Evolutionary conservation across 139 green algal genomes (phyloP).

Genomic region (Volvox africanus): DNA sequence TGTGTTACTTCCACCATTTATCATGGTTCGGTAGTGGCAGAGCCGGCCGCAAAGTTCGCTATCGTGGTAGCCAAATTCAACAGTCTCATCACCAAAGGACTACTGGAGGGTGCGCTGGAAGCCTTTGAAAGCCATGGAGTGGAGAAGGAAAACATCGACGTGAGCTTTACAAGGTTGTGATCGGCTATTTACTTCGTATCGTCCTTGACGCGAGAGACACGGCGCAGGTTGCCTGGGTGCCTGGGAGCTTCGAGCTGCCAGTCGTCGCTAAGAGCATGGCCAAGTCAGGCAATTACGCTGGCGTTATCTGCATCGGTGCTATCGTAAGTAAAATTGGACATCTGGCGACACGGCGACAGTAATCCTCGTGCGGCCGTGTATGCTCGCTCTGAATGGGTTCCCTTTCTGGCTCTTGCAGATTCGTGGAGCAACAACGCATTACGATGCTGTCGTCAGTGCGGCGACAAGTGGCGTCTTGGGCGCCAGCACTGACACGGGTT

Average conservation of each 20-base stretch:
- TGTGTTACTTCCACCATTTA: slow-evolving; percentile 26
- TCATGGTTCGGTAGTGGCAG: slow-evolving; percentile 54
- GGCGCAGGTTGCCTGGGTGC: slow-evolving; percentile 91
- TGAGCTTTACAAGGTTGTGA: slow-evolving; percentile 49
- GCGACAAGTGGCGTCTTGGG: slow-evolving; percentile 86
- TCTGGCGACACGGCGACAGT: too few species aligned
- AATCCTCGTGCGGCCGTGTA: too few species aligned
- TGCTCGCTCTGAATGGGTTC: too few species aligned
- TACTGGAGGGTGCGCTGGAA: slow-evolving; percentile 89
- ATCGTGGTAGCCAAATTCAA: slow-evolving; percentile 96
- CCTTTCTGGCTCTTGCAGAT: slow-evolving; percentile 68
- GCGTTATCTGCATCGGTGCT: slow-evolving; percentile 92
- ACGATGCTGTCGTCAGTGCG: slow-evolving; percentile 92
- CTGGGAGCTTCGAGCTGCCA: slow-evolving; percentile 96
- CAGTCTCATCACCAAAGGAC: slow-evolving; percentile 92
- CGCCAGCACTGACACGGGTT: slow-evolving; percentile 75
- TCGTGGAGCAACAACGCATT: slow-evolving; percentile 95
- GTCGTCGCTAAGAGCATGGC: slow-evolving; percentile 94
- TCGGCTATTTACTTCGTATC: not conserved
- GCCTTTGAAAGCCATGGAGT: slow-evolving; percentile 84
- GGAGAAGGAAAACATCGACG: slow-evolving; percentile 74
- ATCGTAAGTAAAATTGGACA: slow-evolving; percentile 75
- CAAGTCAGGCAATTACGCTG: slow-evolving; percentile 88
- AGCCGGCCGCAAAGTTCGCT: slow-evolving; percentile 57
- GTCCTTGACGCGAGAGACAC: not conserved